Base-by-base conservation (phyloP, 345 rosid genomes). In the Camelina neglecta region DNA sequence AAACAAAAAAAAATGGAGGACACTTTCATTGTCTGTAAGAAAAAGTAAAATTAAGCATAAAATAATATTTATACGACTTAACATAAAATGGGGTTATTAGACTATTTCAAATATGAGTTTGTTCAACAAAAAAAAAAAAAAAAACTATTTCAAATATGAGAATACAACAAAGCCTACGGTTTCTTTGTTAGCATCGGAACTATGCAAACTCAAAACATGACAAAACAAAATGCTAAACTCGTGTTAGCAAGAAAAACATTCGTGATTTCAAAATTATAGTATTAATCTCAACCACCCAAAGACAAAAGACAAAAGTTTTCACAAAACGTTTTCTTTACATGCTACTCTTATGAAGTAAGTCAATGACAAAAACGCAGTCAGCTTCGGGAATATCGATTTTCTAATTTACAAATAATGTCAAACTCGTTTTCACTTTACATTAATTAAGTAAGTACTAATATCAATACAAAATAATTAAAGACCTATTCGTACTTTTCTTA, bases 341-440 rank as follows among this genome's bases (percentile, higher is more conserved):
- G 57, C 45, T 44, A 44, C 38, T 29, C 38, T 39, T 26, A 48
- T 9, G 55, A 35, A 35, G 38, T 35, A 65, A 78, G 81, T 72
- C 81, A 78, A 72, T 72, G 77, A 78, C 24, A 66, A 72, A 78
- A 35, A 78, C 73, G 59, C 67, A 68, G 68, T 72, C 64, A 72
- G 59, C 81, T 50, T 47, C 26, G 7, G 21, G 36, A 51, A 65
- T 53, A 39, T 12, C 69, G 36, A 69, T 60, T 78, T 53, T 50
- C 18, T 47, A 21, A 33, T 23, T 56, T 29, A 26, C 42, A 65
- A 38, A 71, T 64, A 29, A 38, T 18, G 59, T 55, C 20, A 49
- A 50, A 59, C 56, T 71, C 62, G 71, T 65, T 72, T 77, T 71
- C 55, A 59, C 48, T 12, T 42, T 10, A 3, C 56, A 59, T 44